Evolutionary conservation across 306 rosid genomes (phyloP).

Genomic region (Canavalia ensiformis): DNA sequence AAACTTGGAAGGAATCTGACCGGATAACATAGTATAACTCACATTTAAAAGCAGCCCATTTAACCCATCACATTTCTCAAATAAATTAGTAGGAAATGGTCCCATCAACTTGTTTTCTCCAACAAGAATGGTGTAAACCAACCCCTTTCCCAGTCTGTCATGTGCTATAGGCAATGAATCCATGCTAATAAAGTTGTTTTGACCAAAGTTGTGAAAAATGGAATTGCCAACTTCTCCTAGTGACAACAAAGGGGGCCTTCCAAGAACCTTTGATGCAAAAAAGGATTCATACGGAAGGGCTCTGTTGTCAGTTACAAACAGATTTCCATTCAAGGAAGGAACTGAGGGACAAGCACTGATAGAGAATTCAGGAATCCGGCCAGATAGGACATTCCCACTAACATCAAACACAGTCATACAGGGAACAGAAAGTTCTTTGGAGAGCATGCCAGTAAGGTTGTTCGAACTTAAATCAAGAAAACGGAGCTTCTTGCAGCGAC

Average conservation of each 20-base stretch:
- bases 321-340: constrained; percentile 47
- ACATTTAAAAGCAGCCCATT: constrained; percentile 67
- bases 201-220: constrained; percentile 72
- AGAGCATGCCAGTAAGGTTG: constrained; percentile 71
- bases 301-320: constrained; percentile 38
- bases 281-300: constrained; percentile 59
- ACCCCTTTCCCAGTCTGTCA: constrained; percentile 60
- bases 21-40: constrained; percentile 68
- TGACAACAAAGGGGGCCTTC: constrained; percentile 42
- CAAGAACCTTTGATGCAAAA: constrained; percentile 58
- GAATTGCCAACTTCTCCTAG: constrained; percentile 45
- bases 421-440: constrained; percentile 63
- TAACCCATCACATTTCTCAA: constrained; percentile 71
- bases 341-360: constrained; percentile 48
- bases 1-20: constrained; percentile 62
- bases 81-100: constrained; percentile 61
- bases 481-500: constrained; percentile 69
- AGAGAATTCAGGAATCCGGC: constrained; percentile 61
- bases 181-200: constrained; percentile 67
- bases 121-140: constrained; percentile 61
- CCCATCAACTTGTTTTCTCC: constrained; percentile 79
- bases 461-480: constrained; percentile 74
- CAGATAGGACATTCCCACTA: constrained; percentile 69
- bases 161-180: constrained; percentile 65
- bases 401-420: constrained; percentile 81